Base-by-base conservation (phyloP, 768 basidiomycete genomes). In the Russula olivacea region DNA sequence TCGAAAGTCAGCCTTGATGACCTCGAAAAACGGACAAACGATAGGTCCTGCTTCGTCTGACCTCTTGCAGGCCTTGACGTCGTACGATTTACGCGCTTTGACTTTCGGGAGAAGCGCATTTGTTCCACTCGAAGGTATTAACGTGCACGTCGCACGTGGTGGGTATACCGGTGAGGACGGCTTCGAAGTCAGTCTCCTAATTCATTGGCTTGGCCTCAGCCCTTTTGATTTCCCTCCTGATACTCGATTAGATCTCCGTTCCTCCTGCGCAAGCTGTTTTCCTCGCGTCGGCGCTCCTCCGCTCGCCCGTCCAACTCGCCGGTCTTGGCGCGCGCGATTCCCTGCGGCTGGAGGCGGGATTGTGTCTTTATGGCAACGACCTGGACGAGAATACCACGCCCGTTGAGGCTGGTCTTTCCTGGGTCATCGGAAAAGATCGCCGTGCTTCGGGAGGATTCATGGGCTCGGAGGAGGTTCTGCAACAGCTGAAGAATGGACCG, bases 151-250 rank as follows among this genome's bases (percentile, higher is more conserved):
- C 34, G 90, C 93, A 9, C 85, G 97, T 17, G 92, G 93, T 32
- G 97, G 97, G 5, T 99, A 99, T 75, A 98, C 97, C 0, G 97
- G 97, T 12, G 97, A 99, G 76, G 97, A 99, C 74, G 97, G 97
- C 0, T 98, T 99, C 68, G 97, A 99, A 81, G 93, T 86, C 28
- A 61, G 76, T 64, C n/a, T 48, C 8, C n/a, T 28, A 36, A 21
- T 23, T 30, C 47, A 21, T 41, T 38, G 40, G 19, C 15, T 15
- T 45, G 21, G 30, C 36, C 28, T 25, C 40, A 10, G 21, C 47
- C 4, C 25, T 1, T 23, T 49, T 15, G 14, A 23, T 14, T 50
- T 36, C 15, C 19, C 41, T 3, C 36, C 50, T 48, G 34, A 53
- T 43, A 7, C 58, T 15, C 19, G 30, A 45, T 5, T 68, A 92